Percentiles rank a stretch among this genome's conserved stretches.
These are phyloP conservation scores for Crassisporium funariophilum DNA, from an alignment of 768 basidiomycete species.

Conservation along the genomic window DNA sequence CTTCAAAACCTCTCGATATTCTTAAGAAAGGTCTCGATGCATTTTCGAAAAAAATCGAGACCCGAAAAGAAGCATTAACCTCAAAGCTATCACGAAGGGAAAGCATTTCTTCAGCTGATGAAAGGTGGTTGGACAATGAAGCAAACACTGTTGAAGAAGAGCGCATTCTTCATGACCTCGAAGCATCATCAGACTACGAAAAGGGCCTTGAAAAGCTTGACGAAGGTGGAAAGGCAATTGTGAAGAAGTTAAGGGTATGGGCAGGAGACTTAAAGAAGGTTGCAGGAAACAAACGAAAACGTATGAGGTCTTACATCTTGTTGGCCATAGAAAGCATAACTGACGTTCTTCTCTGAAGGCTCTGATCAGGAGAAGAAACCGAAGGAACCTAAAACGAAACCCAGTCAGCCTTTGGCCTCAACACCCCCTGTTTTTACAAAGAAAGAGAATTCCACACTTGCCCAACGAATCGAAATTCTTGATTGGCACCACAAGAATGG, in stretches of 20 bases:
- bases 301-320: too few species aligned
- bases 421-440: too few species aligned
- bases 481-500: too few species aligned
- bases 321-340: too few species aligned
- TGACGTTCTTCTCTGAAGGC: too few species aligned
- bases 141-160: slow-evolving; percentile 12
- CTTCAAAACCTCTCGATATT: background rate
- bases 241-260: background rate
- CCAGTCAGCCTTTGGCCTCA: too few species aligned
- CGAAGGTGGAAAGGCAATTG: slow-evolving; percentile 42
- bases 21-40: slow-evolving; percentile 4
- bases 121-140: slow-evolving; percentile 5
- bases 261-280: too few species aligned
- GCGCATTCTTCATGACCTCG: slow-evolving; percentile 5
- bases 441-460: too few species aligned
- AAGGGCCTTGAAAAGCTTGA: slow-evolving; percentile 73
- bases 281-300: too few species aligned
- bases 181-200: slow-evolving; percentile 66
- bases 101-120: slow-evolving; percentile 1
- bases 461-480: too few species aligned
- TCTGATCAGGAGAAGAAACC: too few species aligned
- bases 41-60: slow-evolving; percentile 1
- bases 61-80: background rate
- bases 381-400: too few species aligned
- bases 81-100: slow-evolving; percentile 1